phyloP scores from a whole-genome alignment of 371 early-diverging fungal species.

The Saksenaea oblongispora region DNA sequence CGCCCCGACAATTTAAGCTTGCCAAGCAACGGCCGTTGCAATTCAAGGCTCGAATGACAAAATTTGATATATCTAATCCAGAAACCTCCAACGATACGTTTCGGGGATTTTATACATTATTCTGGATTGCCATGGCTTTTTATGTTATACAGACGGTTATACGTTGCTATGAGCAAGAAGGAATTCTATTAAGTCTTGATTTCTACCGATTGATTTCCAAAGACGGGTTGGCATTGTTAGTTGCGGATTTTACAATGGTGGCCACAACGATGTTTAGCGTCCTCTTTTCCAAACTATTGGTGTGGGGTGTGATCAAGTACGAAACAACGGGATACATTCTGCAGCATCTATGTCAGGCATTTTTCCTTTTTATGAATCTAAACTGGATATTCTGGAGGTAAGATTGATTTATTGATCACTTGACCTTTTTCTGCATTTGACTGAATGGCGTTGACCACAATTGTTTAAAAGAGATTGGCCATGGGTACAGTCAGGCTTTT shows the following conservation, averaged over 20 bases:
- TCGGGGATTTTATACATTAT: conserved; percentile 90
- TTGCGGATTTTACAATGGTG: conserved; percentile 72
- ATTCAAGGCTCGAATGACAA: conserved; percentile 45
- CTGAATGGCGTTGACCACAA: neutral
- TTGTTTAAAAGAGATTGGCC: conserved; percentile 72
- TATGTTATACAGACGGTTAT: conserved; percentile 74
- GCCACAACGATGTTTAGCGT: conserved; percentile 62
- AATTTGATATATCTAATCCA: conserved; percentile 47
- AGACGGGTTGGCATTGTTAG: conserved; percentile 59
- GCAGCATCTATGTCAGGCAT: conserved; percentile 74
- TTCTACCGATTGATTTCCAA: conserved; percentile 70
- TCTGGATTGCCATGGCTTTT: conserved; percentile 88
- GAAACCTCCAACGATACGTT: conserved; percentile 54
- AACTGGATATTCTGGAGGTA: conserved; percentile 71
- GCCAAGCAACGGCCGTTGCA: conserved; percentile 26
- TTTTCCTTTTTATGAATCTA: conserved; percentile 65
- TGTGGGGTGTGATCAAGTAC: conserved; percentile 58
- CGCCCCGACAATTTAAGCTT: neutral
- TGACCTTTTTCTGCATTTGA: neutral
- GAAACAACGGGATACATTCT: conserved; percentile 54
- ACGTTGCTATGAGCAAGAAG: conserved; percentile 68
- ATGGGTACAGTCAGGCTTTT: conserved; percentile 90
- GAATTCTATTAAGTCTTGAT: conserved; percentile 62
- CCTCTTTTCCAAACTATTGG: conserved; percentile 58
- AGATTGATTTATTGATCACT: conserved; percentile 7